Percentiles rank a stretch among this genome's conserved stretches.
phyloP scores from a whole-genome alignment of 2,329 filamentous ascomycete genomes.

The Fusarium liriodendri region DNA sequence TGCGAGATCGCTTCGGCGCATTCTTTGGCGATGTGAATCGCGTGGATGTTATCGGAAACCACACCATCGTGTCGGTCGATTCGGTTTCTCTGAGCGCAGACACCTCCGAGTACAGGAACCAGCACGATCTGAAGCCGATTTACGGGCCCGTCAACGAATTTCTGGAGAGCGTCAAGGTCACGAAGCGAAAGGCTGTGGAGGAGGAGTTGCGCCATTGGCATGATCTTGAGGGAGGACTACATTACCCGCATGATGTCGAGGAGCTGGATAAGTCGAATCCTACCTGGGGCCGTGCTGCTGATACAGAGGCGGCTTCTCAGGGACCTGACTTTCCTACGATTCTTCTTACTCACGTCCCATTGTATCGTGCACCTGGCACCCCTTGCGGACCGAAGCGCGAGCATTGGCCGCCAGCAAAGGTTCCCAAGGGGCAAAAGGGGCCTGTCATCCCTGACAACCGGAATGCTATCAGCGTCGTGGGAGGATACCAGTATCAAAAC shows the following conservation, averaged over 20 bases:
- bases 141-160: conserved; percentile 84
- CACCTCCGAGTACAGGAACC: conserved; percentile 62
- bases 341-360: conserved; percentile 88
- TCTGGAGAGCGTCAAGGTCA: conserved; percentile 71
- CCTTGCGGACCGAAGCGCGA: conserved; percentile 91
- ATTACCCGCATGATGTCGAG: conserved; percentile 69
- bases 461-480: conserved; percentile 81
- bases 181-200: conserved; percentile 75
- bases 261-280: conserved; percentile 62
- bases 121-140: conserved; percentile 68
- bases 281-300: conserved; percentile 28
- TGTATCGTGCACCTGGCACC: conserved; percentile 84
- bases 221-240: conserved; percentile 66
- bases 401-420: conserved; percentile 78
- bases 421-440: conserved; percentile 66
- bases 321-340: conserved; percentile 82
- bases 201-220: conserved; percentile 75
- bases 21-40: conserved; percentile 94
- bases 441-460: conserved; percentile 72
- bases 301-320: conserved; percentile 57
- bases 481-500: conserved; percentile 97
- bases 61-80: conserved; percentile 94
- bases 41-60: conserved; percentile 92
- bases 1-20: conserved; percentile 84
- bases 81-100: conserved; percentile 86